A percentile compares a stretch with the other conserved stretches of the same genome.
These are phyloP conservation scores for Ganoderma lucidum DNA, from an alignment of 1,284 basidiomycete species.

Conservation along the genomic window DNA sequence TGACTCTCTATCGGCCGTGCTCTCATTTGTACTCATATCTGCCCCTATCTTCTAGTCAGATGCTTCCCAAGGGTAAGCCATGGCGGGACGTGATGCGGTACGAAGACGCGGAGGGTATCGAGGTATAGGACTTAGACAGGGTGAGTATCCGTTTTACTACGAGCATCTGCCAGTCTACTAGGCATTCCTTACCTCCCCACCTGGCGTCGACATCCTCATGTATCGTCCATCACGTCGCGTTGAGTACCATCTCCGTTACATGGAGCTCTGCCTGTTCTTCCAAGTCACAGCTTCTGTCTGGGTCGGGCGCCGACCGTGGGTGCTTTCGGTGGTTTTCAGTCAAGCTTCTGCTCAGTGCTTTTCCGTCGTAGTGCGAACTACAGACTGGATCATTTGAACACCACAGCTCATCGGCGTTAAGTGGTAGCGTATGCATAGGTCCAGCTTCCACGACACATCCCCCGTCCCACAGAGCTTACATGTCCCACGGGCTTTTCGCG, in stretches of 20 bases:
- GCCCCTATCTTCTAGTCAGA: slow-evolving; percentile 41
- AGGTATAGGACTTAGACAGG: slow-evolving; percentile 1
- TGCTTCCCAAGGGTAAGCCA: slow-evolving; percentile 55
- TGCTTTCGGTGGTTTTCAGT: neutral
- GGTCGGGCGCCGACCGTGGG: slow-evolving; percentile 15
- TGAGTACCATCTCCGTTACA: slow-evolving; percentile 1
- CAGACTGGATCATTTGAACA: slow-evolving; percentile 7
- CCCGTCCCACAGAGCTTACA: neutral
- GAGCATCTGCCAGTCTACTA: neutral
- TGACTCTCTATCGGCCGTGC: slow-evolving; percentile 28
- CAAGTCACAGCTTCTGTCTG: slow-evolving; percentile 8
- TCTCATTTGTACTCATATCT: neutral
- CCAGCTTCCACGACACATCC: neutral
- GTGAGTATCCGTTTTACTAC: slow-evolving; percentile 2
- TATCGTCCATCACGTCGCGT: slow-evolving; percentile 3
- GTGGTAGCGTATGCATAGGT: neutral
- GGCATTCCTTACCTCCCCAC: neutral
- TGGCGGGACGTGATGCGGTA: slow-evolving; percentile 57
- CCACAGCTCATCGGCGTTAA: neutral
- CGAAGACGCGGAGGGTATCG: slow-evolving; percentile 22
- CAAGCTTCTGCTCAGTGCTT: neutral
- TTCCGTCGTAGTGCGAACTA: slow-evolving; percentile 15
- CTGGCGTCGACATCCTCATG: neutral
- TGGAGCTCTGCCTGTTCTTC: slow-evolving; percentile 1
- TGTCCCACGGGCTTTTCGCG: neutral